Evolutionary conservation across 441 rosid species (phyloP).

Genomic region (Hura crepitans): DNA sequence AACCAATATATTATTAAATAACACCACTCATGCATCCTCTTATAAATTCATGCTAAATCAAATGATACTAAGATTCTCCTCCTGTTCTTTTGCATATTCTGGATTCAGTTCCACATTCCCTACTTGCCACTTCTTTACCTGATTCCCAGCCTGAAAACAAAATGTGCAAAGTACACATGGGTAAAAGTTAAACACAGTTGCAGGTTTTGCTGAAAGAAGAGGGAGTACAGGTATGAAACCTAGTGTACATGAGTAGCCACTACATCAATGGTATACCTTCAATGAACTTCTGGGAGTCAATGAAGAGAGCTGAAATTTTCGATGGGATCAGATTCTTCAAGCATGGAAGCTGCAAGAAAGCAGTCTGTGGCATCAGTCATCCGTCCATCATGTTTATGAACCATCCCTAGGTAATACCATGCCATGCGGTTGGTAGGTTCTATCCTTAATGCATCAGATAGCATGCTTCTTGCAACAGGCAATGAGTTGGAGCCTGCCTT

Average conservation of each 20-base stretch:
- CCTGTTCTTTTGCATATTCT: constrained; percentile 3
- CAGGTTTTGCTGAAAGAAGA: constrained; percentile 17
- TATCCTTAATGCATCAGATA: constrained; percentile 79
- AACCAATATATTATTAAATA: constrained; percentile 12
- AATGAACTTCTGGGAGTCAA: constrained; percentile 25
- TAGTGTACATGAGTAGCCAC: background rate
- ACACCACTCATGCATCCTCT: background rate
- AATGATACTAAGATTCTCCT: background rate
- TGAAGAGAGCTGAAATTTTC: constrained; percentile 68
- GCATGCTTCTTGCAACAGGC: constrained; percentile 77
- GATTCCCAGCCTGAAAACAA: background rate
- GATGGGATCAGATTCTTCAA: constrained; percentile 81
- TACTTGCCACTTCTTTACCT: background rate
- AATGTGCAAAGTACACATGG: background rate
- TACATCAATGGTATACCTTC: constrained; percentile 18
- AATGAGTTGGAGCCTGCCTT: constrained; percentile 47
- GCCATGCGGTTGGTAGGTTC: constrained; percentile 84
- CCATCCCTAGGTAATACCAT: constrained; percentile 81
- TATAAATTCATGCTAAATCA: background rate
- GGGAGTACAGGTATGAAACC: background rate
- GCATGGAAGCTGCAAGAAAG: constrained; percentile 93
- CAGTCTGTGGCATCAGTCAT: constrained; percentile 85
- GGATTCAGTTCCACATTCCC: background rate
- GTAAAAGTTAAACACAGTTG: background rate
- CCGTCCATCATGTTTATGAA: constrained; percentile 76